A percentile compares a stretch with the other conserved stretches of the same genome.
phyloP scores from a whole-genome alignment of 345 rosid species.

The Microthlaspi erraticum region DNA sequence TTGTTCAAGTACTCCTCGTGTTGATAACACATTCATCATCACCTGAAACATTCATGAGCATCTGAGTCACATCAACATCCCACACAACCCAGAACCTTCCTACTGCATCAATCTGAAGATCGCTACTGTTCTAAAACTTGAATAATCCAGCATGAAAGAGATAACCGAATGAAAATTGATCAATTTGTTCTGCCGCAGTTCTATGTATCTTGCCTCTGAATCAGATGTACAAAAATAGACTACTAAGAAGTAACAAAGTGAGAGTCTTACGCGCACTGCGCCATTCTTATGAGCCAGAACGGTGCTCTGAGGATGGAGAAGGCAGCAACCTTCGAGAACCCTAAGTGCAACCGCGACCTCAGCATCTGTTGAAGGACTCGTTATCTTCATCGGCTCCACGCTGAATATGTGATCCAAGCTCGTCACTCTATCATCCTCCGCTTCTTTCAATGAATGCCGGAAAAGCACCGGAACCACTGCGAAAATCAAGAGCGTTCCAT shows the following conservation, averaged over 20 bases:
- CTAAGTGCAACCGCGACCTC: constrained; percentile 90
- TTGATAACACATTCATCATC: constrained; percentile 75
- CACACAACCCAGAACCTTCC: constrained; percentile 1
- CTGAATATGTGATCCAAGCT: constrained; percentile 79
- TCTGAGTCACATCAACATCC: constrained; percentile 2
- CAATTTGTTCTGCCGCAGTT: background rate
- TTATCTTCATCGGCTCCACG: constrained; percentile 80
- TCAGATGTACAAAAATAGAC: constrained; percentile 13
- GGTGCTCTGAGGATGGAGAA: constrained; percentile 86
- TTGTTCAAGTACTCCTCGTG: constrained; percentile 79
- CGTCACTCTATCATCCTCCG: constrained; percentile 70
- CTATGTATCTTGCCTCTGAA: constrained; percentile 11
- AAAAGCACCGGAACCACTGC: constrained; percentile 89
- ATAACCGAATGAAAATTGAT: background rate
- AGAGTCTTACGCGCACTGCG: constrained; percentile 66
- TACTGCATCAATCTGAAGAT: constrained; percentile 2
- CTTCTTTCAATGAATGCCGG: constrained; percentile 67
- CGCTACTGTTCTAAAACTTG: background rate
- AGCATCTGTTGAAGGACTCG: constrained; percentile 78
- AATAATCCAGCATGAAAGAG: background rate
- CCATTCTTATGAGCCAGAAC: constrained; percentile 76
- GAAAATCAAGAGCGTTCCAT: constrained; percentile 12
- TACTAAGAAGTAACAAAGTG: background rate
- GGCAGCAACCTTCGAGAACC: constrained; percentile 93
- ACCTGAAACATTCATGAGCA: constrained; percentile 41